Evolutionary conservation across 2,329 filamentous ascomycete genomes (phyloP), one percentile per base, ranked within the genome.

Genomic region (Trichophyton mentagrophytes): DNA sequence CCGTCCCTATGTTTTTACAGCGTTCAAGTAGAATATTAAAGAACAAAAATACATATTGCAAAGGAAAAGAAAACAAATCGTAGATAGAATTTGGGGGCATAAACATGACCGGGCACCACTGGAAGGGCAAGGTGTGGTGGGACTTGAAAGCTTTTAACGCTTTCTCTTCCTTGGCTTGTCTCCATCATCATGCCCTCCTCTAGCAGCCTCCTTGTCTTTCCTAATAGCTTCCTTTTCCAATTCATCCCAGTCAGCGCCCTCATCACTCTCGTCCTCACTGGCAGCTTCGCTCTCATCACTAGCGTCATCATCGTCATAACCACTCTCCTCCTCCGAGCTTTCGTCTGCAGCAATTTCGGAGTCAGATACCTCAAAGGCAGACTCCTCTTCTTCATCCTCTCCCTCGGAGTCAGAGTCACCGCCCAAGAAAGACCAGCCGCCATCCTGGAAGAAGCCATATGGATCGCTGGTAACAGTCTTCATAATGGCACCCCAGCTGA

Each of bases 401-500:
- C 82, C 89, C 65, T 96, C 90, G 13, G 88, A 89, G 69, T 97
- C 93, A 0, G 87, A 90, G 62, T 96, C 92, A 40, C 86, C 86
- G 60, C 86, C 85, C 62, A 99, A 74, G 82, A 99, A 97, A 1
- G 85, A 87, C 93, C 93, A 99, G 53, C 93, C 93, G 36, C 95
- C 93, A 65, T 97, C 92, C 3, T 82, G 84, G 74, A 96, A 99
- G 83, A 99, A 99, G 67, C 87, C 84, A 71, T 99, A 92, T 1
- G 93, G 89, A 71, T 99, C 91, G 40, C 88, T 86, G 20, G 88
- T 92, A 27, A 99, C 91, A 0, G 93, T 99, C 81, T 99, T 99
- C 90, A 99, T 99, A 71, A 99, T 99, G 15, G 91, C 96, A 9
- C 89, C 88, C 93, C 93, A 99, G 80, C 97, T 97, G 61, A 99